These are phyloP conservation scores for Trametes cingulata DNA, from an alignment of 768 basidiomycete species.

Conservation along the genomic window DNA sequence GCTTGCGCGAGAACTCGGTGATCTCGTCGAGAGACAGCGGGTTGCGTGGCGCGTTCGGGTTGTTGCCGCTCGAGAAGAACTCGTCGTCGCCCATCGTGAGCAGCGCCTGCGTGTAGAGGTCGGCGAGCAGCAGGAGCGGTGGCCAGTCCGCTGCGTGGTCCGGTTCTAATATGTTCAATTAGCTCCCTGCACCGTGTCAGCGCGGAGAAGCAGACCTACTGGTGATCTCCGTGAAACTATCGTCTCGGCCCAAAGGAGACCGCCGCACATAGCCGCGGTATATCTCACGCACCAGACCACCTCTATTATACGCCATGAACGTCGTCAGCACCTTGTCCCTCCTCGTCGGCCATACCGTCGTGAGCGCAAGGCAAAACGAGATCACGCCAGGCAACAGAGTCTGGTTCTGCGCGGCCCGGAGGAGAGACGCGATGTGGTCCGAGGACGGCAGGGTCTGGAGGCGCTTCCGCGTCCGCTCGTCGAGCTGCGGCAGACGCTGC, in stretches of 20 bases:
- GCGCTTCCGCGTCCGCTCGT: constrained; percentile 62
- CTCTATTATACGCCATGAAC: constrained; percentile 52
- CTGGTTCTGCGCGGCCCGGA: constrained; percentile 45
- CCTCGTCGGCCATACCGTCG: constrained; percentile 58
- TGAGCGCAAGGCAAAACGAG: constrained; percentile 56
- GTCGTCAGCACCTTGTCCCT: constrained; percentile 59
- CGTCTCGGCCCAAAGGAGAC: constrained; percentile 63
- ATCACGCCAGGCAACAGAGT: constrained; percentile 51
- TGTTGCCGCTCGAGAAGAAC: constrained; percentile 65
- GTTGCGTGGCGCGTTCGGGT: constrained; percentile 51
- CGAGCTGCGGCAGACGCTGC: constrained; percentile 44
- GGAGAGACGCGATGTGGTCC: constrained; percentile 54
- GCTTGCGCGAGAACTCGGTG: constrained; percentile 66
- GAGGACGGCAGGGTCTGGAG: constrained; percentile 56
- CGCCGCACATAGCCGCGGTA: constrained; percentile 67
- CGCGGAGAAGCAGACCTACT: constrained; percentile 35
- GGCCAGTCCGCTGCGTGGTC: constrained; percentile 55
- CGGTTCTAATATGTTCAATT: constrained; percentile 38
- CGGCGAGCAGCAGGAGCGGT: constrained; percentile 72
- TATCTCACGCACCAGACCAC: constrained; percentile 71
- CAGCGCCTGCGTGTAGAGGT: constrained; percentile 82
- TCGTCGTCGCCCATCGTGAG: constrained; percentile 96
- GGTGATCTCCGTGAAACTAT: constrained; percentile 37
- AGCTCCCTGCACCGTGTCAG: not conserved
- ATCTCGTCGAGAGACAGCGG: constrained; percentile 85